Conservation (phyloP, 2,329 filamentous ascomycete species). For the Penicillium polonicum region DNA sequence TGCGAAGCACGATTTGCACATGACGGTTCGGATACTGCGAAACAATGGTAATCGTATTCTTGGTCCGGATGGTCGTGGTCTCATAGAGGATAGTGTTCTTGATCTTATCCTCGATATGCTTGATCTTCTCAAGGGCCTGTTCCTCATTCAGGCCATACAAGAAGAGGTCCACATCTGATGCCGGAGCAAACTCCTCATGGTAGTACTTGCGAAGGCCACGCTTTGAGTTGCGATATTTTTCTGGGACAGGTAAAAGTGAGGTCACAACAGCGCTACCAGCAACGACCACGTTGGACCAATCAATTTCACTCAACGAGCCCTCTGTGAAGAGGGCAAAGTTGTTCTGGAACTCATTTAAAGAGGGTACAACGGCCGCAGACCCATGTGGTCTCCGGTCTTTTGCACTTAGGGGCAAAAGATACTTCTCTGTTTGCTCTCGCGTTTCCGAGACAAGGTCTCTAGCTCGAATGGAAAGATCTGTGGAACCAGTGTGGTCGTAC, state of each 20-base stretch:
- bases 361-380: slow-evolving; percentile 65
- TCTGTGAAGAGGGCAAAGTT: slow-evolving; percentile 85
- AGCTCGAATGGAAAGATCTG: slow-evolving; percentile 32
- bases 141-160: slow-evolving; percentile 76
- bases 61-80: slow-evolving; percentile 79
- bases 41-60: slow-evolving; percentile 82
- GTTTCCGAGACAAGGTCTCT: slow-evolving; percentile 34
- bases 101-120: slow-evolving; percentile 72
- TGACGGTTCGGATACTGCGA: slow-evolving; percentile 82
- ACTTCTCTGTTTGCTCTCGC: slow-evolving; percentile 32
- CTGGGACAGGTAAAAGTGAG: slow-evolving; percentile 68
- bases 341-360: slow-evolving; percentile 68
- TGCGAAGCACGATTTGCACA: slow-evolving; percentile 79
- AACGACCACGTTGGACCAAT: slow-evolving; percentile 80
- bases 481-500: slow-evolving; percentile 27
- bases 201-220: slow-evolving; percentile 68
- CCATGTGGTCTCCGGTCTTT: slow-evolving; percentile 62
- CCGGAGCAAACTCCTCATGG: slow-evolving; percentile 75
- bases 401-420: slow-evolving; percentile 34
- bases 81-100: slow-evolving; percentile 77
- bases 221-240: slow-evolving; percentile 62
- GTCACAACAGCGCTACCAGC: slow-evolving; percentile 81
- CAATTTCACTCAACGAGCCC: slow-evolving; percentile 68
- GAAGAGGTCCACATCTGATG: slow-evolving; percentile 85
- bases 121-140: slow-evolving; percentile 78